phyloP scores from a whole-genome alignment of 257 asterid genomes.

The Scutellaria galericulata region DNA sequence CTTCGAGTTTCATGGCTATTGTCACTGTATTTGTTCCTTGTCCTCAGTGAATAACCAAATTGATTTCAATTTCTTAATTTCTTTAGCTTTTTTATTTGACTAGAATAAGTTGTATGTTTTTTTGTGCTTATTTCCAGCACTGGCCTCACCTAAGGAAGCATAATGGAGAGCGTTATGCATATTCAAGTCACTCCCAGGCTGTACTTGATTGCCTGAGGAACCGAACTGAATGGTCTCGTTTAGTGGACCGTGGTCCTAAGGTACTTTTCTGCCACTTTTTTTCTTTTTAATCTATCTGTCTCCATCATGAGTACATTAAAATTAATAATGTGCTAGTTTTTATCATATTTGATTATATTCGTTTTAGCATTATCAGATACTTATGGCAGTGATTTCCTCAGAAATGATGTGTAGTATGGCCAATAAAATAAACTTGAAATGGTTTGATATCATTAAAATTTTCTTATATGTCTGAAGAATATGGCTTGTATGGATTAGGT shows the following conservation, averaged over 20 bases:
- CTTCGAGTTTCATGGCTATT: slow-evolving; percentile 20
- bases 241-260: slow-evolving; percentile 98
- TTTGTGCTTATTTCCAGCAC: slow-evolving; percentile 53
- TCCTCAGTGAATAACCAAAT: slow-evolving; percentile 13
- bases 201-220: slow-evolving; percentile 96
- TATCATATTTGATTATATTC: slow-evolving; percentile 2
- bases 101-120: background rate
- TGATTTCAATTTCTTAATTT: background rate
- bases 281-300: background rate
- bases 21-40: background rate
- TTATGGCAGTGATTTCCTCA: slow-evolving; percentile 1
- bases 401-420: background rate
- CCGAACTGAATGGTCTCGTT: slow-evolving; percentile 95
- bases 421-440: background rate
- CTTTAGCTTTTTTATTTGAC: slow-evolving; percentile 26
- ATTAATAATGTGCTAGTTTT: background rate
- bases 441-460: background rate
- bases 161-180: slow-evolving; percentile 94
- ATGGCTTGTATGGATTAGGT: slow-evolving; percentile 14
- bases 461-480: background rate
- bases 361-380: slow-evolving; percentile 13
- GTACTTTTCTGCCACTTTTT: slow-evolving; percentile 41
- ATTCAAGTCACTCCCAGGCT: slow-evolving; percentile 96
- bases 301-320: slow-evolving; percentile 20
- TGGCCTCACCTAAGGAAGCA: slow-evolving; percentile 97